Base-by-base conservation (phyloP, 306 rosid species). In the Prosopis cineraria region DNA sequence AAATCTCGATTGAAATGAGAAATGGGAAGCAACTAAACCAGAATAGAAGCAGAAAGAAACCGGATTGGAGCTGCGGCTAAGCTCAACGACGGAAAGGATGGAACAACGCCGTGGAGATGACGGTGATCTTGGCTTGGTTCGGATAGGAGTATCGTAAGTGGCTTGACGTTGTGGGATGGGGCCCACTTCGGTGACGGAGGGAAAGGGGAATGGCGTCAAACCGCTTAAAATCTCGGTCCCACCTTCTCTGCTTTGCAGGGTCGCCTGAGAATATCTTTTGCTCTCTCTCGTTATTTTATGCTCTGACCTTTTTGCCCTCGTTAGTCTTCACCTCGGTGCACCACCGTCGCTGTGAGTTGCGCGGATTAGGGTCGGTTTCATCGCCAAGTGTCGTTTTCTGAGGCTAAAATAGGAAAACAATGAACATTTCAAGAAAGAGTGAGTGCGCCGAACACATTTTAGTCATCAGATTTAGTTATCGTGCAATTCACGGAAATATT, bases 251-350 rank as follows among this genome's bases (percentile, higher is more conserved):
- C 87, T 77, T 83, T 75, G 40, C 63, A 44, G 34, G 40, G 29
- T 73, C 76, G 72, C 73, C 55, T 59, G 78, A 75, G 86, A 75
- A 83, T 85, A 74, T 78, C 24, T 27, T 75, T 72, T 48, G 3
- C 33, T 17, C 47, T 67, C 25, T 13, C 1, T 1, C 1, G 5
- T 40, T 22, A 22, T 37, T 20, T 24, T 44, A 30, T 31, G 3
- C 24, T 33, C 12, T 47, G 37, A 22, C 60, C 11, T 20, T 70
- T 48, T 70, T 48, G n/a, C 53, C 75, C 75, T 30, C 19, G 11
- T 40, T 29, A 1, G 10, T 6, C n/a, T 48, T 48, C 6, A 3
- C 56, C 41, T 31, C 39, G 3, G 3, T 14, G 13, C 17, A 5
- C 36, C 5, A 17, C 1, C 25, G 10, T 6, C 53, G 1, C 9